Evolutionary conservation across 176 grass and related monocot species (phyloP).

Genomic region (Tillandsia leiboldiana): DNA sequence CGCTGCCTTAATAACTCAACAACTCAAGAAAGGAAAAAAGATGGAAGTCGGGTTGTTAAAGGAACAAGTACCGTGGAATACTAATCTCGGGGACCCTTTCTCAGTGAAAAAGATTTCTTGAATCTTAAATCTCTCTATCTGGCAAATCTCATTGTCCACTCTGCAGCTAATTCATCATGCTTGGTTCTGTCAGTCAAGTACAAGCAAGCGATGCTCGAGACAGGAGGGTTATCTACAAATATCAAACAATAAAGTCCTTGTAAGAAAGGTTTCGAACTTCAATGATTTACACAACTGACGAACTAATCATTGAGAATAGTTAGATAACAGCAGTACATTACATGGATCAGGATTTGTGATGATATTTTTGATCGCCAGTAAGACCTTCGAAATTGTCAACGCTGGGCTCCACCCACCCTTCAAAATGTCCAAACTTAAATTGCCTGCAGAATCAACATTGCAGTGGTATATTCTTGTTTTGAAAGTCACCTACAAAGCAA

Average conservation of each 20-base stretch:
- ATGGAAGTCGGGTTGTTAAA: no score
- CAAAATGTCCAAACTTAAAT: slow-evolving; percentile 61
- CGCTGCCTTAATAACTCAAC: no score
- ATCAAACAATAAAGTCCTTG: slow-evolving; percentile 13
- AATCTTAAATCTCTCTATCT: slow-evolving; percentile 34
- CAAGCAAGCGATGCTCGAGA: slow-evolving; percentile 43
- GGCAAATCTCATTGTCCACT: slow-evolving; percentile 85
- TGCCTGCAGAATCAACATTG: slow-evolving; percentile 50
- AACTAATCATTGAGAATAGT: slow-evolving; percentile 19
- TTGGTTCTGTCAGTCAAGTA: slow-evolving; percentile 61
- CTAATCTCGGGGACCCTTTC: no score
- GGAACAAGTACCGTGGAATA: no score
- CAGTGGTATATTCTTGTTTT: slow-evolving; percentile 91
- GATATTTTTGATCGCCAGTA: slow-evolving; percentile 64
- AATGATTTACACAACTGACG: neutral
- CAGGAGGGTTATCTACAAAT: slow-evolving; percentile 42
- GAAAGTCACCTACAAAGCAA: slow-evolving; percentile 52
- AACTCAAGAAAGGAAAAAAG: no score
- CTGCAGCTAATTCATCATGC: slow-evolving; percentile 75
- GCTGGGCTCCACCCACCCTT: slow-evolving; percentile 76
- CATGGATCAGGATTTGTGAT: slow-evolving; percentile 80
- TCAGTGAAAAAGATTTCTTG: neutral
- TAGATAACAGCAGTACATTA: slow-evolving; percentile 24
- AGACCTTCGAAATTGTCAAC: slow-evolving; percentile 83
- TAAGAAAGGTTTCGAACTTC: neutral